Percentiles rank a stretch among this genome's conserved stretches.
These are phyloP conservation scores for Sequoia sempervirens DNA, from an alignment of 75 land plant genomes.

Conservation along the genomic window DNA sequence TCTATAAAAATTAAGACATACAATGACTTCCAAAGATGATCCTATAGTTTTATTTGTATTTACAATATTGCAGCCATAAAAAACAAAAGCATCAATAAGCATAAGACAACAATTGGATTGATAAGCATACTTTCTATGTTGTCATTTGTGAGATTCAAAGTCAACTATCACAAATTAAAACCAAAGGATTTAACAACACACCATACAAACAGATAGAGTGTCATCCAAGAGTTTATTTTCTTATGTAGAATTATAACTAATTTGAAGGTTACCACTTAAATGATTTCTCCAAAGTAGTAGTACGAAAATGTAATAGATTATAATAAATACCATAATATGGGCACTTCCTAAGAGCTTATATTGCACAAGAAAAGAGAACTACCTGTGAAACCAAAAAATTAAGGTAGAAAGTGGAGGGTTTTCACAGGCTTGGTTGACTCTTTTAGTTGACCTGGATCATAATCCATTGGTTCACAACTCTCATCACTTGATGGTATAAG, in stretches of 20 bases:
- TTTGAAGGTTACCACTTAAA: not conserved
- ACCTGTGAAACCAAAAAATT: not conserved
- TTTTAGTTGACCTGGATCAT: conserved; percentile 37
- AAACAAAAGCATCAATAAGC: not conserved
- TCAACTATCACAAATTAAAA: not conserved
- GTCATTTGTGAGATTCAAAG: not conserved
- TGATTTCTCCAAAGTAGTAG: not conserved
- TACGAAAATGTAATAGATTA: not conserved
- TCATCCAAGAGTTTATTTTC: not conserved
- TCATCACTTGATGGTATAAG: conserved; percentile 66
- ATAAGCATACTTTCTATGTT: not conserved
- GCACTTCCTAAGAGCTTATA: not conserved
- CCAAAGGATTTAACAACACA: not conserved
- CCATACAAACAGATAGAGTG: not conserved
- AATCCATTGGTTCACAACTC: conserved; percentile 80
- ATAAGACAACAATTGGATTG: not conserved
- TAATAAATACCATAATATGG: not conserved
- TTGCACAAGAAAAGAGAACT: not conserved
- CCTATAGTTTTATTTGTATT: not conserved
- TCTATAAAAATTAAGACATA: not conserved
- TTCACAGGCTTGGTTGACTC: conserved; percentile 22
- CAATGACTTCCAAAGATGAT: not conserved
- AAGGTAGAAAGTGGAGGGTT: not conserved
- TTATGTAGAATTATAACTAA: not conserved
- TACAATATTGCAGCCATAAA: not conserved